Conservation (phyloP, 495 filamentous ascomycete genomes). For the Penicillium salamii region DNA sequence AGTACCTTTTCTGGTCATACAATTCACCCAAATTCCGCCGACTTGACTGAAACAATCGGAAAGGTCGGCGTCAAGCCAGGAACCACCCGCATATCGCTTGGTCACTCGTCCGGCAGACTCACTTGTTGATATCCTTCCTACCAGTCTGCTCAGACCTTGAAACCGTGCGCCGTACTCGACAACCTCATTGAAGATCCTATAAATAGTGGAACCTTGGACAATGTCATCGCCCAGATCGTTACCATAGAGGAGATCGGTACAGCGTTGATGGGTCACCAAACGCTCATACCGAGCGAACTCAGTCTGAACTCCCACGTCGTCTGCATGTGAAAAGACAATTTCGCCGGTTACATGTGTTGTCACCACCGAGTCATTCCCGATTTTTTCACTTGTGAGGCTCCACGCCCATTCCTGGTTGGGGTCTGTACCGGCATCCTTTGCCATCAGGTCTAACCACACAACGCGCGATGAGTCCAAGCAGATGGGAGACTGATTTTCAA, state of each 20-base stretch:
- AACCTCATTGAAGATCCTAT: conserved; percentile 43
- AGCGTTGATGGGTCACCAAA: conserved; percentile 36
- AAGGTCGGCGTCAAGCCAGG: conserved; percentile 39
- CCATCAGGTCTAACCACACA: conserved; percentile 36
- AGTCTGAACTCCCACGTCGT: not conserved
- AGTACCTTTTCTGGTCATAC: conserved; percentile 41
- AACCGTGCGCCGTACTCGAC: conserved; percentile 48
- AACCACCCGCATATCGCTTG: conserved; percentile 9
- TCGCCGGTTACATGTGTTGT: not conserved
- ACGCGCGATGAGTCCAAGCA: conserved; percentile 37
- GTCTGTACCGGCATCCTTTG: not conserved
- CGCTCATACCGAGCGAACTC: conserved; percentile 46
- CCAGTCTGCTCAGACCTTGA: conserved; percentile 45
- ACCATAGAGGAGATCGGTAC: conserved; percentile 34
- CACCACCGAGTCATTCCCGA: not conserved
- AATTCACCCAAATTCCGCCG: conserved; percentile 51
- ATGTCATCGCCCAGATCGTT: conserved; percentile 44
- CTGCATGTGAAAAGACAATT: not conserved
- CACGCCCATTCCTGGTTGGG: not conserved
- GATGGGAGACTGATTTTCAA: conserved; percentile 45
- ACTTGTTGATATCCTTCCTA: conserved; percentile 28
- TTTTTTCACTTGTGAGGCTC: not conserved
- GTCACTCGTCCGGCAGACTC: conserved; percentile 46
- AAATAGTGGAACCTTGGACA: conserved; percentile 48
- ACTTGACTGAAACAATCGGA: conserved; percentile 49